A percentile compares a stretch with the other conserved stretches of the same genome.
Conservation (phyloP, 2,329 filamentous ascomycete species). For the Cladosporium cucumerinum region DNA sequence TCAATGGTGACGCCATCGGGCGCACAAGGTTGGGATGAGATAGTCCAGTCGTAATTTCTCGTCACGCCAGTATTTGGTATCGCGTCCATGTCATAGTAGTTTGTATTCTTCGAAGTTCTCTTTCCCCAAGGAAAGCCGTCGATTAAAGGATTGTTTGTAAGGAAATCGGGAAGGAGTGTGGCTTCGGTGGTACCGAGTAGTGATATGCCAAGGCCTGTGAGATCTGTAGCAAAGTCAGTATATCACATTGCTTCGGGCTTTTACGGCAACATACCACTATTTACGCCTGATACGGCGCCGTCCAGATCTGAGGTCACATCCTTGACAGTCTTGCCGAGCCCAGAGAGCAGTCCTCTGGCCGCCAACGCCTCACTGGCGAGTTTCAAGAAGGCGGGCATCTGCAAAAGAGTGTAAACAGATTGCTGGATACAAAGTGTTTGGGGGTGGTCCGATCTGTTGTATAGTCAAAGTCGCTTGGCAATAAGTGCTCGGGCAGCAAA, state of each 20-base stretch:
- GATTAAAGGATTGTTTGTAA: slow-evolving; percentile 20
- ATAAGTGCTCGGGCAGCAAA: not conserved
- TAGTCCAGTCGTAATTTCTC: slow-evolving; percentile 28
- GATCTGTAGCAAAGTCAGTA: not conserved
- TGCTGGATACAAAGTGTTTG: not conserved
- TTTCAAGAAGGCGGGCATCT: slow-evolving; percentile 2
- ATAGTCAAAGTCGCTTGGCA: not conserved
- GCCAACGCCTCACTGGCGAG: slow-evolving; percentile 4
- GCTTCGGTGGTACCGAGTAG: slow-evolving; percentile 20
- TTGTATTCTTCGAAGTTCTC: slow-evolving; percentile 23
- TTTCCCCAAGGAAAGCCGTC: slow-evolving; percentile 28
- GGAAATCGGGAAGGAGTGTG: slow-evolving; percentile 16
- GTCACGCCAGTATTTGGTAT: slow-evolving; percentile 31
- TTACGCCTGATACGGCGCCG: not conserved
- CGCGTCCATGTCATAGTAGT: slow-evolving; percentile 27
- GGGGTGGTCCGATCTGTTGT: not conserved
- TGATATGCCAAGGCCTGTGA: slow-evolving; percentile 12
- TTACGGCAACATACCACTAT: not conserved
- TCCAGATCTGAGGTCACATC: slow-evolving; percentile 8
- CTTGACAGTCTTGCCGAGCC: slow-evolving; percentile 5
- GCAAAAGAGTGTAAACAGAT: not conserved
- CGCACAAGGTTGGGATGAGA: slow-evolving; percentile 22
- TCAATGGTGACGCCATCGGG: slow-evolving; percentile 28
- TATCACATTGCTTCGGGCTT: not conserved
- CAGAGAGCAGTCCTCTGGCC: not conserved